Percentiles rank a stretch among this genome's conserved stretches.
These are phyloP conservation scores for Solanum aculeatissimum DNA, from an alignment of 305 asterid species.

Conservation along the genomic window DNA sequence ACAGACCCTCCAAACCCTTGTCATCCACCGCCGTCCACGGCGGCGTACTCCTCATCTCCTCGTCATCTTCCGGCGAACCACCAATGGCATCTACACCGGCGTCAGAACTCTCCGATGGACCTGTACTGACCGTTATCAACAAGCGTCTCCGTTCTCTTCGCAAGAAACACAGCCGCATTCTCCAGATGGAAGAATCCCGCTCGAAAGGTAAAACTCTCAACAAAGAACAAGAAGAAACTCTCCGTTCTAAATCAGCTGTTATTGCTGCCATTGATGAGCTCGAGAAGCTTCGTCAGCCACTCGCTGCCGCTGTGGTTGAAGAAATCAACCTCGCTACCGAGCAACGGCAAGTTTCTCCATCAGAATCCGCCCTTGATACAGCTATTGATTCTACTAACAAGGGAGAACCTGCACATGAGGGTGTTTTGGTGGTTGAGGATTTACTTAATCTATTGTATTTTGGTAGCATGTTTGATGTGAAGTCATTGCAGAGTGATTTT, in stretches of 20 bases:
- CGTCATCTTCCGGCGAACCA: neutral
- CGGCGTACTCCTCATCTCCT: neutral
- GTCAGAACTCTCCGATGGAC: conserved; percentile 49
- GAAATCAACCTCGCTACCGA: conserved; percentile 14
- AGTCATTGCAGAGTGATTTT: conserved; percentile 10
- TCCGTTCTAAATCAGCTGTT: conserved; percentile 46
- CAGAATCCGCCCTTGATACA: neutral
- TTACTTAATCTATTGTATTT: conserved; percentile 67
- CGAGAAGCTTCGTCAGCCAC: conserved; percentile 58
- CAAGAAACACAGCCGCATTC: conserved; percentile 59
- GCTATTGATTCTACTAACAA: neutral
- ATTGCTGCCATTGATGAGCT: conserved; percentile 66
- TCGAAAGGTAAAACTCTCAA: conserved; percentile 61
- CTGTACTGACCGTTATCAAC: conserved; percentile 53
- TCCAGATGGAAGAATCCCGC: conserved; percentile 65
- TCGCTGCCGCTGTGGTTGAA: conserved; percentile 39
- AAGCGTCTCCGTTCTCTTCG: conserved; percentile 72
- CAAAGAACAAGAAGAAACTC: conserved; percentile 66
- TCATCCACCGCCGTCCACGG: neutral
- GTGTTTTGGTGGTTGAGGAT: conserved; percentile 23
- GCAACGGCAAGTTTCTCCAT: neutral
- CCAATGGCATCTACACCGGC: conserved; percentile 32
- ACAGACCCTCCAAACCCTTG: neutral
- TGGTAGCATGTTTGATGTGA: conserved; percentile 74
- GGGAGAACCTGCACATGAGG: neutral